Evolutionary conservation across 768 basidiomycete species (phyloP).

Genomic region (Amanita fuliginea): DNA sequence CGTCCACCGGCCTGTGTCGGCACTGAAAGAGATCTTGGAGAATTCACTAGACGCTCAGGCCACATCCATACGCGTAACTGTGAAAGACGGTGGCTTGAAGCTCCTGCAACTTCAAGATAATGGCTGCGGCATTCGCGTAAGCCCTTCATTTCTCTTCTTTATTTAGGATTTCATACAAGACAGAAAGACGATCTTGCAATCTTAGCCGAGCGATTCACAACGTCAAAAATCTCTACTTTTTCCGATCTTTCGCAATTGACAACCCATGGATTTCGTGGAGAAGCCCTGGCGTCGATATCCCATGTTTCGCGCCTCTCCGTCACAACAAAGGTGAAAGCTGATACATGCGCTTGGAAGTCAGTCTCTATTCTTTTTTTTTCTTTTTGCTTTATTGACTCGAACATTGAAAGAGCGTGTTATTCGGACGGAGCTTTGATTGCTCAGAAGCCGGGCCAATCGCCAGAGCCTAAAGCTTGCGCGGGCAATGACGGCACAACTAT

Average conservation of each 20-base stretch:
- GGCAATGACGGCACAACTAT: conserved; percentile 93
- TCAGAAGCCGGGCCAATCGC: conserved; percentile 54
- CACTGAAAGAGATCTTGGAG: conserved; percentile 92
- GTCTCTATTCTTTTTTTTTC: conserved; percentile 14
- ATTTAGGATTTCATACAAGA: not conserved
- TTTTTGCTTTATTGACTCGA: conserved; percentile 1
- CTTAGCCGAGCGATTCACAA: conserved; percentile 90
- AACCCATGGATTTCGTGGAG: conserved; percentile 96
- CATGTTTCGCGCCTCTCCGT: conserved; percentile 87
- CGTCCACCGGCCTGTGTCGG: conserved; percentile 70
- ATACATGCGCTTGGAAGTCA: conserved; percentile 89
- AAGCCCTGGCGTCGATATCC: conserved; percentile 92
- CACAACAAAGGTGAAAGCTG: conserved; percentile 78
- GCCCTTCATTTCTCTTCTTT: conserved; percentile 13
- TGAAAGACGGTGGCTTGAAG: conserved; percentile 95
- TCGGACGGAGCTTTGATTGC: conserved; percentile 65
- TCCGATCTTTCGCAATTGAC: conserved; percentile 74
- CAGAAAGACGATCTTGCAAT: conserved; percentile 86
- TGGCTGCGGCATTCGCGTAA: conserved; percentile 85
- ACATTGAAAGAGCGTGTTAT: conserved; percentile 58
- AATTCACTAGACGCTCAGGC: conserved; percentile 92
- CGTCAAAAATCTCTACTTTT: conserved; percentile 82
- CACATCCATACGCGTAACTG: conserved; percentile 73
- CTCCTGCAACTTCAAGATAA: conserved; percentile 94
- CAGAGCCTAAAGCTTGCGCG: conserved; percentile 82